A percentile compares a stretch with the other conserved stretches of the same genome.
These are phyloP conservation scores for Puccinia hordei DNA, from an alignment of 1,284 basidiomycete species.

Conservation along the genomic window DNA sequence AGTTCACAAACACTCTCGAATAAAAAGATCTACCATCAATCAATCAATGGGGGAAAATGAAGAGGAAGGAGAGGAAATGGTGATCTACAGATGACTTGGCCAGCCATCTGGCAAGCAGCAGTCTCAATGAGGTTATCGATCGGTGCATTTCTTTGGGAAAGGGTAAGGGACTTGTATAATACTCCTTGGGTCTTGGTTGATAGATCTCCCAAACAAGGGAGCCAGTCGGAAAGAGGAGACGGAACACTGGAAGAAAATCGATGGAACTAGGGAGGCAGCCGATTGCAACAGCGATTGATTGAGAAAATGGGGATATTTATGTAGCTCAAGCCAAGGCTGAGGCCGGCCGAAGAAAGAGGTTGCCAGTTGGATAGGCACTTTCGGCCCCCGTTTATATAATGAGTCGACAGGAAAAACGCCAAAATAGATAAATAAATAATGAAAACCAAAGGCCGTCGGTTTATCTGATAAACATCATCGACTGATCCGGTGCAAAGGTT, in stretches of 20 bases:
- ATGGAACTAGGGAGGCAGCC: neutral
- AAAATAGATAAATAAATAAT: too few species aligned
- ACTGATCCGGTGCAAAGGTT: too few species aligned
- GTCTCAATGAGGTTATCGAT: neutral
- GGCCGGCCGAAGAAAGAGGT: too few species aligned
- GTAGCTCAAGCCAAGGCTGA: too few species aligned
- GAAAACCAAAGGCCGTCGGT: too few species aligned
- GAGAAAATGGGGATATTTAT: neutral
- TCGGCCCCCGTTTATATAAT: too few species aligned
- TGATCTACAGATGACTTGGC: constrained; percentile 22
- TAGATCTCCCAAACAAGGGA: neutral
- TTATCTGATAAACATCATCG: too few species aligned
- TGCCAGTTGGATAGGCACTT: too few species aligned
- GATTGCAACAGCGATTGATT: neutral
- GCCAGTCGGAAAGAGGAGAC: neutral
- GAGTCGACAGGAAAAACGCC: too few species aligned
- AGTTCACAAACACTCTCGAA: neutral
- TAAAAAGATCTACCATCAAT: neutral
- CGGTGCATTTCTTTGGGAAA: neutral
- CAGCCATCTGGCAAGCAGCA: constrained; percentile 9
- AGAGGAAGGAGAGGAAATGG: neutral
- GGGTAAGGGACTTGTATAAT: neutral
- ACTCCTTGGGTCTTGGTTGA: neutral
- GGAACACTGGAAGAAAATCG: neutral
- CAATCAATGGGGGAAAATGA: neutral